Evolutionary conservation across 2,329 filamentous ascomycete species (phyloP).

Genomic region (Phaeophleospora eucalypticola): DNA sequence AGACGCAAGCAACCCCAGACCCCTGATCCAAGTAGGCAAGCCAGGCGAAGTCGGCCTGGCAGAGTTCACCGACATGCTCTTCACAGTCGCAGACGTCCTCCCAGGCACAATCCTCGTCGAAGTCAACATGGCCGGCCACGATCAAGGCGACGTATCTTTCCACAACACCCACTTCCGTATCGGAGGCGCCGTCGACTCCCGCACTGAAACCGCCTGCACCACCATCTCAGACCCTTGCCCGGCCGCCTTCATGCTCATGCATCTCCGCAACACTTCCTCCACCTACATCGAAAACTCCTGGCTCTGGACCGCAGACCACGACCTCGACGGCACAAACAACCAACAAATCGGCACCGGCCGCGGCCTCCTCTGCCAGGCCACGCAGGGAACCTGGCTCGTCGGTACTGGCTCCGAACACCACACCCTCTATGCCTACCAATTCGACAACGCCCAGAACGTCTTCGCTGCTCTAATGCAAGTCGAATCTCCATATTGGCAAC

Average conservation of each 20-base stretch:
- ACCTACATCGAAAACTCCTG: conserved; percentile 53
- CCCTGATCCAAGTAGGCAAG: conserved; percentile 51
- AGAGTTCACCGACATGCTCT: conserved; percentile 51
- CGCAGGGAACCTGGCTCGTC: conserved; percentile 49
- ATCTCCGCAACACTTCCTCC: conserved; percentile 44
- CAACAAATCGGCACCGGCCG: conserved; percentile 42
- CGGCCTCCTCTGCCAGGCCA: conserved; percentile 34
- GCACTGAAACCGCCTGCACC: conserved; percentile 38
- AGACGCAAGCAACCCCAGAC: conserved; percentile 41
- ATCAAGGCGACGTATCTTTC: conserved; percentile 47
- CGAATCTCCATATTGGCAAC: conserved; percentile 48
- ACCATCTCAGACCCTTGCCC: conserved; percentile 32
- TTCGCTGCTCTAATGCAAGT: conserved; percentile 48
- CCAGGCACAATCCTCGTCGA: conserved; percentile 44
- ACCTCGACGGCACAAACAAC: conserved; percentile 41
- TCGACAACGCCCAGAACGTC: conserved; percentile 47
- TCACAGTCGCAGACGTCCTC: conserved; percentile 48
- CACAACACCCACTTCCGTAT: conserved; percentile 35
- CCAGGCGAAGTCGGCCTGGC: conserved; percentile 48
- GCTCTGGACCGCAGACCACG: conserved; percentile 52
- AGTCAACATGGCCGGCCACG: conserved; percentile 48
- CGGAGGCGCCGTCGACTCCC: conserved; percentile 33
- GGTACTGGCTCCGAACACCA: conserved; percentile 52
- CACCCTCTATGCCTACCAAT: conserved; percentile 50
- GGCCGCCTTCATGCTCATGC: conserved; percentile 39